phyloP scores from a whole-genome alignment of 345 rosid species.

The Eucalyptus virginea region DNA sequence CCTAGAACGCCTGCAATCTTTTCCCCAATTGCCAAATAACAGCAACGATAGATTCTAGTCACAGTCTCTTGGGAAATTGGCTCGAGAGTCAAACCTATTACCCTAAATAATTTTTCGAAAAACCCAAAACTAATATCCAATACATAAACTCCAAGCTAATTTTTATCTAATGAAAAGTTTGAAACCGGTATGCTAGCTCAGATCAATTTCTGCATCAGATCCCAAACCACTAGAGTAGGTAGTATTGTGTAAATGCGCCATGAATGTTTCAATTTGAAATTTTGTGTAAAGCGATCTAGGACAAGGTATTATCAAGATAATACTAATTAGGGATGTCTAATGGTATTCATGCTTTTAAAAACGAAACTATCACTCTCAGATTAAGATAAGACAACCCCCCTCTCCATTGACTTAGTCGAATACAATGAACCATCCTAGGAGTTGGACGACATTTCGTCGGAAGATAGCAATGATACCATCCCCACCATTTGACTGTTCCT shows the following conservation, averaged over 20 bases:
- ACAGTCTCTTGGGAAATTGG: not conserved
- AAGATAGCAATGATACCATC: not conserved
- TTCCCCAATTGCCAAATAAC: not conserved
- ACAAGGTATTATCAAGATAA: not conserved
- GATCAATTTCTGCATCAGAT: not conserved
- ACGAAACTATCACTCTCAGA: not conserved
- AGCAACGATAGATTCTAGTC: not conserved
- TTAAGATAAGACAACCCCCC: not conserved
- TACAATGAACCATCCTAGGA: too few relatives aligned
- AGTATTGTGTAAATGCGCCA: not conserved
- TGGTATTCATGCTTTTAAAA: not conserved
- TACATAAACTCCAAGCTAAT: not conserved
- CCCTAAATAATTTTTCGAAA: not conserved
- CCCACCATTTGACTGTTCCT: too few relatives aligned
- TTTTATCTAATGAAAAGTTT: not conserved
- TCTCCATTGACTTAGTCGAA: too few relatives aligned
- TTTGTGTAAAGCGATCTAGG: too few relatives aligned
- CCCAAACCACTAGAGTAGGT: not conserved
- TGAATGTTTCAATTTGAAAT: not conserved
- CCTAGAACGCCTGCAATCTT: not conserved
- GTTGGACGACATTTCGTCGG: not conserved
- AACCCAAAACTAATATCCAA: not conserved
- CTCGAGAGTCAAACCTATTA: not conserved
- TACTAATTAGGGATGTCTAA: not conserved
- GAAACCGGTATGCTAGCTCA: not conserved